Base-by-base conservation (phyloP, 192 early-diverging fungal genomes). In the Coemansia sp. region DNA sequence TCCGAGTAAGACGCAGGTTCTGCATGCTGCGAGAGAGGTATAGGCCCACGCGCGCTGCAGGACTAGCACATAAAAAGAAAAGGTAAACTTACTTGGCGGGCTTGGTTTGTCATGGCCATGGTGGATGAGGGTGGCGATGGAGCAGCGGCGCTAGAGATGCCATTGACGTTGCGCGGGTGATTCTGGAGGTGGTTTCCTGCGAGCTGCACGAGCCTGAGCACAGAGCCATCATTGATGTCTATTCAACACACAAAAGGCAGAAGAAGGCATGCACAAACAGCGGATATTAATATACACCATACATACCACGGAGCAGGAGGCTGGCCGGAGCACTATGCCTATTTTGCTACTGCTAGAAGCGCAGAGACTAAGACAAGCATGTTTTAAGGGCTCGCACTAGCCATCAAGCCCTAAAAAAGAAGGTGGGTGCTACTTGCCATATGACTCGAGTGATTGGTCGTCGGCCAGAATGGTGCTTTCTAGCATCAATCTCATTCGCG, bases 401-500 rank as follows among this genome's bases (percentile, higher is more conserved):
- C 46, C 59, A 46, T 27, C 29, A 17, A 8, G 50, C 25, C 25
- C 17, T 51, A 37, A 34, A n/a, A 34, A 61, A 51, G 57, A 37
- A 11, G 37, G 2, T 14, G 15, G 7, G 27, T 10, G 19, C 15
- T 32, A 80, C 79, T 76, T 69, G 69, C 79, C 69, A 63, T 77
- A 82, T 32, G 69, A 58, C 14, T 64, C 71, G n/a, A 82, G 71
- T 14, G 70, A 58, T 41, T 68, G 67, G 59, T 53, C 64, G 79
- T 82, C 79, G 39, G 34, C 62, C 41, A 82, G 68, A 61, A 82
- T 82, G 42, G 60, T 53, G 68, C 67, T 77, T 15, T 69, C 69
- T 1, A 73, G 44, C 67, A 77, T 73, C 61, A 82, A 62, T 42
- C 79, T 66, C 62, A 82, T 82, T 61, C 71, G 59, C 23, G 64